Conservation (phyloP, 345 rosid genomes). For the Eucalyptus dawsonii region DNA sequence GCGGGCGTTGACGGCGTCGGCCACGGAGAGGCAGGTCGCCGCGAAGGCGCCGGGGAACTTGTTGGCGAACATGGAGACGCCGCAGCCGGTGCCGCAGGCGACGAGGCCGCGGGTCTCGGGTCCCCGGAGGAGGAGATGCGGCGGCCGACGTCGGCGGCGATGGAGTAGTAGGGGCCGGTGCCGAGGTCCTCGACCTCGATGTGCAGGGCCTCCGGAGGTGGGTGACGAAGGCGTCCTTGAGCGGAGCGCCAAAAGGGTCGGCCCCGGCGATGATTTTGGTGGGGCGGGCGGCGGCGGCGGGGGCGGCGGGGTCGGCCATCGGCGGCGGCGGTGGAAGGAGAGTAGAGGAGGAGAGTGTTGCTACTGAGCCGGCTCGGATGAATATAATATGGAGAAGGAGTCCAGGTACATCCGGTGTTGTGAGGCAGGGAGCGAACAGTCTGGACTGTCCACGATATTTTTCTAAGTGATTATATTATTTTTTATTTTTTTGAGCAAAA, state of each 20-base stretch:
- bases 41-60: slow-evolving; percentile 81
- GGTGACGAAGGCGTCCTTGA: slow-evolving; percentile 55
- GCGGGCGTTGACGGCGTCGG: slow-evolving; percentile 56
- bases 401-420: background rate
- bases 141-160: slow-evolving; percentile 80
- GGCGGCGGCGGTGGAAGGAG: background rate
- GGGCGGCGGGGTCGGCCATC: background rate
- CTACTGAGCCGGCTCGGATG: background rate
- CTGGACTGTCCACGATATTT: background rate
- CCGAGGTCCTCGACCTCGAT: slow-evolving; percentile 80
- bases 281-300: slow-evolving; percentile 1
- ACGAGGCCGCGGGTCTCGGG: slow-evolving; percentile 45
- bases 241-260: slow-evolving; percentile 46
- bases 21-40: slow-evolving; percentile 55
- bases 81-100: slow-evolving; percentile 74
- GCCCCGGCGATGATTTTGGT: slow-evolving; percentile 57
- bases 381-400: background rate
- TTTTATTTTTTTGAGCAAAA: too few relatives aligned
- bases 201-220: slow-evolving; percentile 63
- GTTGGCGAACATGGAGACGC: slow-evolving; percentile 84
- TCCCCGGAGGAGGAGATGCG: slow-evolving; percentile 35
- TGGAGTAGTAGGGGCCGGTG: slow-evolving; percentile 61
- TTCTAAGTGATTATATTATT: background rate
- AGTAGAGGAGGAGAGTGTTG: background rate
- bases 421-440: background rate